Evolutionary conservation across 169 alveolate genomes (phyloP), one percentile per base, ranked within the genome.

Genomic region (Sarcocystis neurona): DNA sequence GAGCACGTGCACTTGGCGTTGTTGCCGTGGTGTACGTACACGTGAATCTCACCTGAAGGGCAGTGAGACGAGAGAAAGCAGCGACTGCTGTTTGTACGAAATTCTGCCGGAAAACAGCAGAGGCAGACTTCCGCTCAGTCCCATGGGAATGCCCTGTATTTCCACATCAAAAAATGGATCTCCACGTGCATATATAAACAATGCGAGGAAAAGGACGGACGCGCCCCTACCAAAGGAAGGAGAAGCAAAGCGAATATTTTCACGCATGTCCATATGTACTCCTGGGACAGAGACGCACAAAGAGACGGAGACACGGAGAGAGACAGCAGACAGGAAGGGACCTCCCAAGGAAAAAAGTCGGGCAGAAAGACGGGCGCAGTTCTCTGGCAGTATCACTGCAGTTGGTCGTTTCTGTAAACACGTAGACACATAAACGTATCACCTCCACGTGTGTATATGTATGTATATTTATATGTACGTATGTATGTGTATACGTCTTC

Each of bases 101-200:
- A 93, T 94, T 86, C 92, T 93, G 63, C 95, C 96, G 74, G 95
- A 93, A 43, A 96, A 85, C 32, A 96, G 87, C 60, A 96, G 79
- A 0, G 98, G 98, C 15, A 96, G 89, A 43, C 96, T 94, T 34
- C 93, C 89, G 50, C 94, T 91, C 50, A 96, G 84, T 1, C 98
- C 98, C 89, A 96, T 90, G 15, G 97, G 98, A 12, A 96, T 94
- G 63, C 98, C 97, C 91, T 93, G 92, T 41, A 34, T n/a, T n/a
- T n/a, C n/a, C n/a, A n/a, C n/a, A n/a, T n/a, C n/a, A n/a, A n/a
- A n/a, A n/a, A n/a, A n/a, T n/a, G n/a, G n/a, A n/a, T n/a, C n/a
- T n/a, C n/a, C n/a, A n/a, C n/a, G n/a, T n/a, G n/a, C n/a, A n/a
- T n/a, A n/a, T n/a, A n/a, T n/a, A n/a, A n/a, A n/a, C n/a, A n/a